Conservation (phyloP, 192 early-diverging fungal genomes). For the Dissophora globulifera region DNA sequence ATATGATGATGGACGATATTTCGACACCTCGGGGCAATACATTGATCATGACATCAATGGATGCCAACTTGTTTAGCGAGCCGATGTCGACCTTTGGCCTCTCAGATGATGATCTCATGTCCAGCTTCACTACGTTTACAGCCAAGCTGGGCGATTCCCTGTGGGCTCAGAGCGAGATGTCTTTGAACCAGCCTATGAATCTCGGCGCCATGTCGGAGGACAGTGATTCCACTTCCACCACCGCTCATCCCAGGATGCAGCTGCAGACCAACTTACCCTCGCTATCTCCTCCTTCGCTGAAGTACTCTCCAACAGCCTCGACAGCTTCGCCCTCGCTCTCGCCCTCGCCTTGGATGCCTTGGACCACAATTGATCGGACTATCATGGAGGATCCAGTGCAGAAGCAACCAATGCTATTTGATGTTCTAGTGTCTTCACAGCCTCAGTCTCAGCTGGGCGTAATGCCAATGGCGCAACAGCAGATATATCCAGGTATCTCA, state of each 20-base stretch:
- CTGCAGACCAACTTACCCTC: constrained; percentile 3
- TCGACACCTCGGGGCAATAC: background rate
- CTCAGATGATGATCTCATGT: constrained; percentile 45
- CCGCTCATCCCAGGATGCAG: background rate
- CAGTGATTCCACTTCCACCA: background rate
- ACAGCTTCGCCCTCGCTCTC: constrained; percentile 19
- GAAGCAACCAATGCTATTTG: constrained; percentile 2
- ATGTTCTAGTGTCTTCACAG: background rate
- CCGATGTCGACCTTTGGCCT: constrained; percentile 23
- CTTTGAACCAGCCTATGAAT: background rate
- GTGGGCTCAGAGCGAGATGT: background rate
- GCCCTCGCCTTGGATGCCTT: constrained; percentile 29
- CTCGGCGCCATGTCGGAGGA: background rate
- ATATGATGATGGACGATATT: background rate
- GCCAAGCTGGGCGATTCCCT: constrained; percentile 25
- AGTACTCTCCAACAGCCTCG: constrained; percentile 13
- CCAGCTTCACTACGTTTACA: constrained; percentile 37
- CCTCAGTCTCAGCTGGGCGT: background rate
- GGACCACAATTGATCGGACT: background rate
- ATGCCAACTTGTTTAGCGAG: background rate
- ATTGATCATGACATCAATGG: background rate
- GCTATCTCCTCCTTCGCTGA: constrained; percentile 13
- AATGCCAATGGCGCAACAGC: background rate
- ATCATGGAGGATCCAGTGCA: background rate
- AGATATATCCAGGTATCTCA: background rate